Evolutionary conservation across 2,329 filamentous ascomycete species (phyloP).

Genomic region (Ceratocystis destructans): DNA sequence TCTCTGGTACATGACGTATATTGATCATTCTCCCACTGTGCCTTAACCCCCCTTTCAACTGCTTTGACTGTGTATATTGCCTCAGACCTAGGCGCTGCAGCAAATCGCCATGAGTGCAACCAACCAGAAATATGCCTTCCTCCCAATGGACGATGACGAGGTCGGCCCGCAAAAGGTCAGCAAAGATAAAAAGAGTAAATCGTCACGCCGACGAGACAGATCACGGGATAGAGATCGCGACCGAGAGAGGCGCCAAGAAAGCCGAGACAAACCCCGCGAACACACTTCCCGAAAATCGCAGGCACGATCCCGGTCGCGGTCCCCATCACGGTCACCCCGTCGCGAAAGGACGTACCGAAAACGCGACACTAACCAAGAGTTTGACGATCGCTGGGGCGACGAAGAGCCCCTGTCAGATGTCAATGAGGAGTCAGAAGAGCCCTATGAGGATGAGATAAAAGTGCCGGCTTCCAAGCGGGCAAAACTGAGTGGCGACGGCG

Average conservation of each 20-base stretch:
- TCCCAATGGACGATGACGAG: slow-evolving; percentile 53
- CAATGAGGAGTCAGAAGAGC: slow-evolving; percentile 27
- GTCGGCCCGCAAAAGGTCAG: slow-evolving; percentile 28
- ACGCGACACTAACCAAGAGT: slow-evolving; percentile 33
- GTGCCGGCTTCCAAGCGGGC: slow-evolving; percentile 59
- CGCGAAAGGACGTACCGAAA: slow-evolving; percentile 33
- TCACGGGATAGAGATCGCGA: neutral
- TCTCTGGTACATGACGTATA: neutral
- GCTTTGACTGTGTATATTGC: neutral
- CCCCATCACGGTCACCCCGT: slow-evolving; percentile 27
- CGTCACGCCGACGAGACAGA: slow-evolving; percentile 13
- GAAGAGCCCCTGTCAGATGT: slow-evolving; percentile 44
- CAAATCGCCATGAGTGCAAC: slow-evolving; percentile 33
- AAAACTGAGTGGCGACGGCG: slow-evolving; percentile 41
- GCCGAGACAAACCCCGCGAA: neutral
- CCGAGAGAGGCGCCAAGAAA: neutral
- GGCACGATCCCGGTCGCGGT: slow-evolving; percentile 1
- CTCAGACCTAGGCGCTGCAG: neutral
- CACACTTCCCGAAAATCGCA: neutral
- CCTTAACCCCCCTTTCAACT: neutral
- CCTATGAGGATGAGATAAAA: slow-evolving; percentile 45
- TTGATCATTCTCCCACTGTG: neutral
- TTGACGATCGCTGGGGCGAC: slow-evolving; percentile 71
- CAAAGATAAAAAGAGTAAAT: slow-evolving; percentile 11
- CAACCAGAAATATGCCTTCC: slow-evolving; percentile 46